phyloP scores from a whole-genome alignment of 2,329 filamentous ascomycete species.

The Acrodontium crateriforme region DNA sequence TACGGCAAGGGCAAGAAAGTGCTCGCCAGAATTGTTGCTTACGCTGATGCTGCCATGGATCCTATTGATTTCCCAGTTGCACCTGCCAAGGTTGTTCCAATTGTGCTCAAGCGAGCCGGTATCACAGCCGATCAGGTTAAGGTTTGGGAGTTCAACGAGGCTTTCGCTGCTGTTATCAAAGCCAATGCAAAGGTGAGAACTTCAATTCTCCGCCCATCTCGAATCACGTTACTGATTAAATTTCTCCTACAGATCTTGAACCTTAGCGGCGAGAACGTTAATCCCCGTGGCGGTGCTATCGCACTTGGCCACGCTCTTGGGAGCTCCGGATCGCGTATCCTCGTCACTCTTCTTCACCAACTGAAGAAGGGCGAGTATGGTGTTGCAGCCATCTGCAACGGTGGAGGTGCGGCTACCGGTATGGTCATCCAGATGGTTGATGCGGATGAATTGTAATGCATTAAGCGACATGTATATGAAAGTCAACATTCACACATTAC shows the following conservation, averaged over 20 bases:
- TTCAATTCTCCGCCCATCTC: too few species aligned
- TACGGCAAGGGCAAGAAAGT: conserved; percentile 68
- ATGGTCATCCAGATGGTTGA: conserved; percentile 68
- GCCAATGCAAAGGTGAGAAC: conserved; percentile 77
- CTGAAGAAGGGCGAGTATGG: conserved; percentile 87
- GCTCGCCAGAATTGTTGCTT: conserved; percentile 72
- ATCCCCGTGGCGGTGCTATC: conserved; percentile 81
- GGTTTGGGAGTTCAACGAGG: conserved; percentile 97
- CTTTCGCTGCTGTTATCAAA: conserved; percentile 89
- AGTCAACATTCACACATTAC: too few species aligned
- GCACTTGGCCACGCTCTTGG: conserved; percentile 83
- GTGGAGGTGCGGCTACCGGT: conserved; percentile 81
- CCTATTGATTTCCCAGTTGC: conserved; percentile 90
- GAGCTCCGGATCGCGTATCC: conserved; percentile 81
- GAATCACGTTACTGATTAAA: too few species aligned
- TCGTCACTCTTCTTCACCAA: conserved; percentile 83
- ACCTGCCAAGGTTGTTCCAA: conserved; percentile 79
- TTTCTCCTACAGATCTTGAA: conserved; percentile 66
- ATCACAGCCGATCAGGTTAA: conserved; percentile 86
- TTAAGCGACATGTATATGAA: too few species aligned
- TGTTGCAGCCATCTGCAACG: conserved; percentile 92
- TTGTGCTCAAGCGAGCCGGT: conserved; percentile 76
- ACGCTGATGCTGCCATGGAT: conserved; percentile 81
- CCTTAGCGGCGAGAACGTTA: conserved; percentile 65
- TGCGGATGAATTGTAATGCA: conserved; percentile 34